Evolutionary conservation across 2,329 filamentous ascomycete genomes (phyloP), one percentile per base, ranked within the genome.

Genomic region (Exophiala lecanii-corni): DNA sequence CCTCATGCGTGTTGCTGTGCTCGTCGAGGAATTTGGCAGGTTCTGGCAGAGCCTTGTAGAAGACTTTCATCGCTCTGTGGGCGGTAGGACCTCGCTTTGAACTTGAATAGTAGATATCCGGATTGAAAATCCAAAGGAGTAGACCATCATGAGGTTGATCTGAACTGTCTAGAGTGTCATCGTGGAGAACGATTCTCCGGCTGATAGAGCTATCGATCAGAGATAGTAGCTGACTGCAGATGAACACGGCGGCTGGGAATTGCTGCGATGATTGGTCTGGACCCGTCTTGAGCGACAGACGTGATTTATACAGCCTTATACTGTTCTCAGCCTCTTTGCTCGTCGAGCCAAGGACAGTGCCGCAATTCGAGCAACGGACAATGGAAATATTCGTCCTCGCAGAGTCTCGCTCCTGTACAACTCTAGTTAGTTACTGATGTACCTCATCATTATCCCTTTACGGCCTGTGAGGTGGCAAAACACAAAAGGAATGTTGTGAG

Each of bases 91-190:
- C 49, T 12, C 50, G 45, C 31, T 39, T 48, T 13, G 70, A 71
- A 7, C 68, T 73, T 2, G 78, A 78, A 50, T 79, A 75, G 38
- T 69, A 68, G 30, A 81, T 65, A 45, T 79, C 72, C 0, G 76
- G 75, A 5, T 78, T 78, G 60, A 82, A 81, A 41, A 78, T 65
- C 78, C 78, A 81, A 19, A 80, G 30, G 36, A 42, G 31, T 17
- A 55, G 44, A 31, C 43, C 41, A 41, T 17, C 39, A 21, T 13
- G 13, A 6, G 19, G 26, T 23, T 15, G 18, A 13, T 43, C 31
- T 5, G 31, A n/a, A 5, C 47, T 41, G 23, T 39, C 30, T 39
- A 33, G 18, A 30, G 57, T 52, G 9, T 57, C 60, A 32, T 51
- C 56, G 47, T 71, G 68, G 7, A 79, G 62, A 20, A 73, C 65